phyloP scores from a whole-genome alignment of 1,284 basidiomycete genomes.

The Ceratobasidium sp. region DNA sequence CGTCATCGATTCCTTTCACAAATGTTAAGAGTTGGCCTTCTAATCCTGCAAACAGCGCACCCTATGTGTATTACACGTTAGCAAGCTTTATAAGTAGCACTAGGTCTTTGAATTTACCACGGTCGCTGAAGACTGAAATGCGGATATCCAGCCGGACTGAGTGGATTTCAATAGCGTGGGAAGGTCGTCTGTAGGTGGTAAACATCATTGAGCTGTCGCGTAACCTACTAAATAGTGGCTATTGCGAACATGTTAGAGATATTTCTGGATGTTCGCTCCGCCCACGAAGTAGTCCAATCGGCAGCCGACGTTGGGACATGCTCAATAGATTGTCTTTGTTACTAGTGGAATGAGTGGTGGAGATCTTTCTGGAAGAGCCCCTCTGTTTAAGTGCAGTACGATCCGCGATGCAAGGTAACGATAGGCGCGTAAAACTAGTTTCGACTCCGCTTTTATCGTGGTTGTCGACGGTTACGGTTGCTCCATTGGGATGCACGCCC shows the following conservation, averaged over 20 bases:
- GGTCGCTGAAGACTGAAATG: slow-evolving; percentile 11
- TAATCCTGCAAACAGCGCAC: not conserved
- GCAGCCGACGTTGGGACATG: no score
- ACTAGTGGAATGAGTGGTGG: no score
- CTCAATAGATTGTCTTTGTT: no score
- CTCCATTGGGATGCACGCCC: no score
- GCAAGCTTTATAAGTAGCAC: not conserved
- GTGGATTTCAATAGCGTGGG: not conserved
- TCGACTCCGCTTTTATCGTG: no score
- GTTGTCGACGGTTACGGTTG: no score
- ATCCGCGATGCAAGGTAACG: no score
- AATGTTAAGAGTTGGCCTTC: not conserved
- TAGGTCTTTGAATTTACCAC: not conserved
- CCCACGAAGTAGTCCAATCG: no score
- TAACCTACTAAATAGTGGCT: not conserved
- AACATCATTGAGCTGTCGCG: not conserved
- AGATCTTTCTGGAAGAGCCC: no score
- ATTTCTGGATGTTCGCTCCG: no score
- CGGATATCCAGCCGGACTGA: slow-evolving; percentile 1
- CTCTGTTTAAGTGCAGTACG: no score
- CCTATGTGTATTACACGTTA: not conserved
- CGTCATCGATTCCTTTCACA: not conserved
- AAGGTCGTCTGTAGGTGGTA: slow-evolving; percentile 5
- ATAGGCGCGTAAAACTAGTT: no score
- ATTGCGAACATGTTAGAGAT: not conserved